phyloP scores from a whole-genome alignment of 805 yeast species.

The Ogataea chonburiensis region DNA sequence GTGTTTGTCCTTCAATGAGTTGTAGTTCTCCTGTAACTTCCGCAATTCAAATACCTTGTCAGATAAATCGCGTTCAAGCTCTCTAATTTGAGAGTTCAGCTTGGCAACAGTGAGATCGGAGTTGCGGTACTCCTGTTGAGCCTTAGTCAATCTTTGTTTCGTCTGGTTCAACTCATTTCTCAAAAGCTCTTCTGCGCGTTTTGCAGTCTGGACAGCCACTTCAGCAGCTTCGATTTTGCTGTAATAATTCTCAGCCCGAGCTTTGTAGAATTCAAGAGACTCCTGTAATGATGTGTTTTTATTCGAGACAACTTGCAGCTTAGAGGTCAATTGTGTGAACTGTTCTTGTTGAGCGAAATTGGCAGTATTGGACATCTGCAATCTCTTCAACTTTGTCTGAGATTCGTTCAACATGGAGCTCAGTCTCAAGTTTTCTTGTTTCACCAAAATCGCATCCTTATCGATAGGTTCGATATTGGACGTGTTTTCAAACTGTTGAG shows the following conservation, averaged over 20 bases:
- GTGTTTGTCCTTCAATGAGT: constrained; percentile 50
- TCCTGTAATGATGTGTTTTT: constrained; percentile 56
- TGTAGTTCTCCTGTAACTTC: constrained; percentile 47
- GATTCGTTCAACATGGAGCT: constrained; percentile 36
- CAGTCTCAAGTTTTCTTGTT: constrained; percentile 36
- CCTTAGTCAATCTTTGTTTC: constrained; percentile 42
- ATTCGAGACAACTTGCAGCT: constrained; percentile 53
- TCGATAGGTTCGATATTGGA: constrained; percentile 16
- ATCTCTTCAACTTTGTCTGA: constrained; percentile 34
- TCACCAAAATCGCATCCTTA: constrained; percentile 28
- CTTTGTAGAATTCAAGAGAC: constrained; percentile 59
- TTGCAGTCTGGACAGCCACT: constrained; percentile 60
- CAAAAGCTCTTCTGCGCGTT: constrained; percentile 57
- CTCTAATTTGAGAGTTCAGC: constrained; percentile 48
- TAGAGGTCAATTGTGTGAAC: constrained; percentile 48
- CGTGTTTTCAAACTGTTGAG: constrained; percentile 16
- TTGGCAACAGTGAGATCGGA: constrained; percentile 54
- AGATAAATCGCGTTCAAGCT: constrained; percentile 54
- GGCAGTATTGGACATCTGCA: constrained; percentile 28
- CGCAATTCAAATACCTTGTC: constrained; percentile 56
- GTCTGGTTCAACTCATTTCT: constrained; percentile 53
- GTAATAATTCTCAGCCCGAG: constrained; percentile 71
- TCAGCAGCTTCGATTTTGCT: constrained; percentile 78
- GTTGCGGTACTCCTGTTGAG: constrained; percentile 52
- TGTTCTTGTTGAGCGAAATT: constrained; percentile 36